Conservation (phyloP, 2,329 filamentous ascomycete genomes). For the Ambrosiella xylebori region DNA sequence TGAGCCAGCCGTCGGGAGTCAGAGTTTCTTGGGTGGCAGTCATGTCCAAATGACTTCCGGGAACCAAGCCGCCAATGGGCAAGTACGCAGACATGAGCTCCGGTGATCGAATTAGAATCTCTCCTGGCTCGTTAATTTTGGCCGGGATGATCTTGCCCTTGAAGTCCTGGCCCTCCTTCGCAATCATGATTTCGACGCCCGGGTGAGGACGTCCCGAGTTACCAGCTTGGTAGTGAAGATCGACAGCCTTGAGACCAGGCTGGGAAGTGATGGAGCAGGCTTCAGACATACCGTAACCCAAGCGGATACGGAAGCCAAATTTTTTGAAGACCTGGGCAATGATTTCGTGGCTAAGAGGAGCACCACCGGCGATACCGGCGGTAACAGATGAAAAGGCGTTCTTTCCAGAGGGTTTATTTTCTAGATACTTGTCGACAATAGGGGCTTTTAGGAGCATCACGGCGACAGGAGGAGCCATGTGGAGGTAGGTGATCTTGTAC, state of each 20-base stretch:
- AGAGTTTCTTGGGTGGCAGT: constrained; percentile 22
- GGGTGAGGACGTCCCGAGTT: constrained; percentile 49
- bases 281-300: constrained; percentile 66
- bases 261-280: constrained; percentile 46
- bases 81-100: constrained; percentile 54
- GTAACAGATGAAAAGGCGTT: constrained; percentile 44
- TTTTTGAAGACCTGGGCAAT: constrained; percentile 42
- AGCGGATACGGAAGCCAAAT: constrained; percentile 31
- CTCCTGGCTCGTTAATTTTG: constrained; percentile 35
- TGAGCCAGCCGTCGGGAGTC: constrained; percentile 46
- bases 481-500: constrained; percentile 46
- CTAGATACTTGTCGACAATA: constrained; percentile 41
- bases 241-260: constrained; percentile 33
- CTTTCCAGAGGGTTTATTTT: constrained; percentile 22
- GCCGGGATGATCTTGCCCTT: not conserved
- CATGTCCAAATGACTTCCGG: constrained; percentile 20
- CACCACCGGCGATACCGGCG: constrained; percentile 41
- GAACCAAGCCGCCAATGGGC: constrained; percentile 30
- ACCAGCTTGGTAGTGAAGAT: constrained; percentile 31
- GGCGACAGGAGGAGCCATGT: constrained; percentile 52
- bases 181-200: constrained; percentile 47
- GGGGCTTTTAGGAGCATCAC: constrained; percentile 55
- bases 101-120: constrained; percentile 48
- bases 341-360: constrained; percentile 40
- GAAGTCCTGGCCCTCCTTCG: constrained; percentile 28